A percentile compares a stretch with the other conserved stretches of the same genome.
phyloP scores from a whole-genome alignment of 2,329 filamentous ascomycete genomes.

The Aspergillus glaucus region DNA sequence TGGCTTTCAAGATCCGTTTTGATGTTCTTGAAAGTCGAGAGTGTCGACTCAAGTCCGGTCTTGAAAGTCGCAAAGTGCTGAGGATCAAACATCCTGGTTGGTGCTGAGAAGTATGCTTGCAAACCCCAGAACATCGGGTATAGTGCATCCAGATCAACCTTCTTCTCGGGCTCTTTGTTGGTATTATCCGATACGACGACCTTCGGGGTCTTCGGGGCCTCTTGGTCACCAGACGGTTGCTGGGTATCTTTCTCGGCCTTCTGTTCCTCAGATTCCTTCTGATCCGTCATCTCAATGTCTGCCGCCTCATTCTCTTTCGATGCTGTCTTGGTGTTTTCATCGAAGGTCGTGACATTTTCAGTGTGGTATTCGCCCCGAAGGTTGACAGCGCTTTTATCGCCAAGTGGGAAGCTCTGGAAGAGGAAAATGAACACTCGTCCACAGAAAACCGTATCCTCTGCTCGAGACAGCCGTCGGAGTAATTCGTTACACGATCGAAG shows the following conservation, averaged over 20 bases:
- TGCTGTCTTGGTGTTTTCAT: constrained; percentile 46
- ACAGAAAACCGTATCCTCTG: constrained; percentile 95
- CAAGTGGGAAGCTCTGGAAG: constrained; percentile 94
- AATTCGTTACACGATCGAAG: constrained; percentile 94
- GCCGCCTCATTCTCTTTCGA: constrained; percentile 48
- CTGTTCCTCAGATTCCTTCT: constrained; percentile 24
- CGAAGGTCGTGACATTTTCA: constrained; percentile 86
- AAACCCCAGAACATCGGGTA: constrained; percentile 94
- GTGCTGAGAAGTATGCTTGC: constrained; percentile 86
- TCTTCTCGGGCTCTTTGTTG: constrained; percentile 21
- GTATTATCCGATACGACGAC: constrained; percentile 18
- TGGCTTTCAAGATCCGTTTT: constrained; percentile 63
- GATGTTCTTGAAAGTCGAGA: constrained; percentile 68
- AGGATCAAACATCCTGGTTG: constrained; percentile 70
- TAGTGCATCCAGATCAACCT: constrained; percentile 64
- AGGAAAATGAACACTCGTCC: constrained; percentile 97
- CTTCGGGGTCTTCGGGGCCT: constrained; percentile 16
- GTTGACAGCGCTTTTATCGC: constrained; percentile 96
- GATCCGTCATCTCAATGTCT: constrained; percentile 57
- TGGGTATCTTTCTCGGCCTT: constrained; percentile 23
- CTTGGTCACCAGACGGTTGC: constrained; percentile 10
- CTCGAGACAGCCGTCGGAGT: constrained; percentile 84
- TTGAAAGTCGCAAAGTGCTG: constrained; percentile 62
- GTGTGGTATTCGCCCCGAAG: constrained; percentile 90
- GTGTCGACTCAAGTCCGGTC: constrained; percentile 54